A percentile compares a stretch with the other conserved stretches of the same genome.
phyloP scores from a whole-genome alignment of 148 eudicot species.

The Rhododendron simsii region DNA sequence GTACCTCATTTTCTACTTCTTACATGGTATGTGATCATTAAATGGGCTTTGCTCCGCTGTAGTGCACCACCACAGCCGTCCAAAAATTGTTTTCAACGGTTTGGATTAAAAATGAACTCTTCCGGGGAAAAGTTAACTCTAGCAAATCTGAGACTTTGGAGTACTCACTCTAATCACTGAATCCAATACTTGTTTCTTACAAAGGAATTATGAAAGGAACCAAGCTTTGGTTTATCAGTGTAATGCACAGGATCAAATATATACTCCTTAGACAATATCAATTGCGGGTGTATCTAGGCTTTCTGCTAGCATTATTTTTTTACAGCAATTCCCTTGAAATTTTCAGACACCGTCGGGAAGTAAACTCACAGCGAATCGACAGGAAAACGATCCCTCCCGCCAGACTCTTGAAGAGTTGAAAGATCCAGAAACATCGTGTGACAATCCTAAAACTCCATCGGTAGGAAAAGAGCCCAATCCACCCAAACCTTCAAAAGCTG shows the following conservation, averaged over 20 bases:
- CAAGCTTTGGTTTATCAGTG: background rate
- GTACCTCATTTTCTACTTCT: background rate
- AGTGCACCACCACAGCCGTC: no score
- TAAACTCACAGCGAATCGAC: constrained; percentile 15
- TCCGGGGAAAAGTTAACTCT: no score
- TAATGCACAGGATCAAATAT: background rate
- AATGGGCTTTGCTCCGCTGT: no score
- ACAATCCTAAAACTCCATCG: constrained; percentile 16
- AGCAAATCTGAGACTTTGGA: no score
- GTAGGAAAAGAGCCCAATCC: constrained; percentile 13
- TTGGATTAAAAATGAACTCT: no score
- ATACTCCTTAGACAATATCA: background rate
- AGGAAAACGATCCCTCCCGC: constrained; percentile 12
- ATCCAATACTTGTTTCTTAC: background rate
- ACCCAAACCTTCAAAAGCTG: constrained; percentile 17
- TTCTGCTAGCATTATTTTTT: background rate
- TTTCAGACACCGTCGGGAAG: constrained; percentile 33
- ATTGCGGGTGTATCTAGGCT: background rate
- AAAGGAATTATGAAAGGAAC: background rate
- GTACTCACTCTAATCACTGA: background rate
- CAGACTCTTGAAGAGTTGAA: background rate
- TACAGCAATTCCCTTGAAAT: background rate
- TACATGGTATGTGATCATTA: background rate
- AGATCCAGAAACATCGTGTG: constrained; percentile 21
- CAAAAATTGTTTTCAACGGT: no score